phyloP scores from a whole-genome alignment of 1,284 basidiomycete species.

The Apiotrichum akiyoshidainum region DNA sequence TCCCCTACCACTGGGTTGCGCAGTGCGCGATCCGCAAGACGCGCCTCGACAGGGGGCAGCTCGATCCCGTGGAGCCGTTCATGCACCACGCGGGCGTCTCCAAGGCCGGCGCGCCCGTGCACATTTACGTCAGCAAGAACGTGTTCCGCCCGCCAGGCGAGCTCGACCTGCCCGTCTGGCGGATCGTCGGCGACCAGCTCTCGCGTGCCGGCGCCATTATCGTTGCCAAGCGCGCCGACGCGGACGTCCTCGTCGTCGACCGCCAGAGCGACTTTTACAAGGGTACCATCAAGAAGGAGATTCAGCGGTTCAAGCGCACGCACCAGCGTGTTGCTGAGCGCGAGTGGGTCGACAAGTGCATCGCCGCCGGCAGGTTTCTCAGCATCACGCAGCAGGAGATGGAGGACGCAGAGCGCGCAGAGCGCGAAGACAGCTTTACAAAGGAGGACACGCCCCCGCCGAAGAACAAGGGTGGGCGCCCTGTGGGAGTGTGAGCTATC shows the following conservation, averaged over 20 bases:
- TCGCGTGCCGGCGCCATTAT: constrained; percentile 27
- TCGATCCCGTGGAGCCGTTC: constrained; percentile 10
- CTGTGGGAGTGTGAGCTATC: constrained; percentile 32
- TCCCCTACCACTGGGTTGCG: constrained; percentile 41
- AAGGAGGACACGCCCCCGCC: constrained; percentile 27
- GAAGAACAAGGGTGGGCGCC: constrained; percentile 24
- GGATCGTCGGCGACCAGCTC: constrained; percentile 11
- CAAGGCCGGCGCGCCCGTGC: constrained; percentile 21
- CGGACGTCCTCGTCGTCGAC: constrained; percentile 43
- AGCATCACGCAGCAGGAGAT: constrained; percentile 1
- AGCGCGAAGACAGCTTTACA: constrained; percentile 21
- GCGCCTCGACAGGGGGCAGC: constrained; percentile 2
- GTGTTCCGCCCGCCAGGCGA: constrained; percentile 25
- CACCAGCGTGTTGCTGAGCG: constrained; percentile 40
- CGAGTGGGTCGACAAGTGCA: constrained; percentile 39
- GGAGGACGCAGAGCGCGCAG: not conserved
- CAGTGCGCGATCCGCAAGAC: constrained; percentile 10
- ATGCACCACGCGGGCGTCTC: not conserved
- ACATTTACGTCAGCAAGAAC: constrained; percentile 39
- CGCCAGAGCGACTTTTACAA: constrained; percentile 27
- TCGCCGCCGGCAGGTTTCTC: constrained; percentile 19
- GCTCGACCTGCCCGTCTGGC: not conserved
- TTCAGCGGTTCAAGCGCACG: constrained; percentile 22
- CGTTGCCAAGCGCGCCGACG: constrained; percentile 28
- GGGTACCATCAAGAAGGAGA: constrained; percentile 26